Evolutionary conservation across 2,329 filamentous ascomycete genomes (phyloP), one percentile per base, ranked within the genome.

Genomic region (Periconia digitata): DNA sequence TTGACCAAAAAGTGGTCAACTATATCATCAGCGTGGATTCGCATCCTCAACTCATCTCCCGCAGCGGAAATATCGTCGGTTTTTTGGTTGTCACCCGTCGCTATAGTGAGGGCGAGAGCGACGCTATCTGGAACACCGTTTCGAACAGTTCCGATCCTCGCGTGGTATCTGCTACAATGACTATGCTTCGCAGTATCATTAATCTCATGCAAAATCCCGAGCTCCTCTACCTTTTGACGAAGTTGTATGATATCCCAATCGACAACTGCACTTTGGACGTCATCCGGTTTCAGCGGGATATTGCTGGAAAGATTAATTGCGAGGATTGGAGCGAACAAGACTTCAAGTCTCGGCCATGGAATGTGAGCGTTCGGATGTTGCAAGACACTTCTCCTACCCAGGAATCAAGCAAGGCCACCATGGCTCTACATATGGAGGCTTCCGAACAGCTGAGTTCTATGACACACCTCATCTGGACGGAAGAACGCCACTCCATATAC

Each of bases 11-110:
- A 44, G 76, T 97, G 21, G 82, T 95, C 20, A 84, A 91, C 50
- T 97, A 96, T 70, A 85, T 99, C 39, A 82, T 96, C 43, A 90
- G 92, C 2, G 85, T 92, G 13, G 91, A 91, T 47, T 96, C 92
- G 24, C 94, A 97, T 63, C 90, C 92, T 1, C 91, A 96, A 64
- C 84, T 97, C 44, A 94, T 95, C 17, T 79, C 81, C 29, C 85
- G 91, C 57, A 89, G 89, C 62, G 80, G 81, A 35, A 95, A 96
- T 54, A 88, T 97, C 44, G 78, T 96, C 40, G 89, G 89, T 1
- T 97, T 97, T 62, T 77, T 97, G 43, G 82, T 90, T 18, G 87
- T 94, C 13, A 94, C 89, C 0, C 79, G 80, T 45, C 86, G 84
- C 13, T 96, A 92, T 70, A 83, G 81, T 0, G 71, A 84, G 27